Conservation (phyloP, 1,284 basidiomycete genomes). For the Trichosporon ovoides region DNA sequence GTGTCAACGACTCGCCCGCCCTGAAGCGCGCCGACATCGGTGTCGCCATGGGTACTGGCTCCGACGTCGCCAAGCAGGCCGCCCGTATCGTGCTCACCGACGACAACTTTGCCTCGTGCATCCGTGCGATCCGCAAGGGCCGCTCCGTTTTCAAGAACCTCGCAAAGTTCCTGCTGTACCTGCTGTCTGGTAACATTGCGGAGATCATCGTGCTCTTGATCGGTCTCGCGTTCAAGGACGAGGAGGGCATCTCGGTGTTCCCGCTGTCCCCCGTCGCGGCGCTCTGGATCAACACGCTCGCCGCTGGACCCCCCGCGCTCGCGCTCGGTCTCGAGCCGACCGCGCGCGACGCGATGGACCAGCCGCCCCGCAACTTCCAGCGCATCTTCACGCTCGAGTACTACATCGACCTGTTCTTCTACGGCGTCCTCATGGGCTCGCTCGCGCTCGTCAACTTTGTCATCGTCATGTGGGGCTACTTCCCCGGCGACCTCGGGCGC, state of each 20-base stretch:
- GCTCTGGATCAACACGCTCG: conserved; percentile 56
- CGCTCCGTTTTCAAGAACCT: conserved; percentile 54
- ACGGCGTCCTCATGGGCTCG: conserved; percentile 61
- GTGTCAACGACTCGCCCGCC: conserved; percentile 59
- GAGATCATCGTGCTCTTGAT: conserved; percentile 60
- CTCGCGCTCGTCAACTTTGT: conserved; percentile 55
- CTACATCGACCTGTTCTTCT: conserved; percentile 58
- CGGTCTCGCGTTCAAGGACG: conserved; percentile 64
- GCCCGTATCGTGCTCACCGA: conserved; percentile 63
- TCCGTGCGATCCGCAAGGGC: conserved; percentile 62
- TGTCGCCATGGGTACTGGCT: conserved; percentile 68
- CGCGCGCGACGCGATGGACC: conserved; percentile 57
- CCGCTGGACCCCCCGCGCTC: conserved; percentile 57
- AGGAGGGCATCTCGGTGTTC: conserved; percentile 57
- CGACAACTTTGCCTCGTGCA: conserved; percentile 68
- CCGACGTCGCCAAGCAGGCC: conserved; percentile 60
- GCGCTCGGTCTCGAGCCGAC: conserved; percentile 61
- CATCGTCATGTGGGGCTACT: conserved; percentile 55
- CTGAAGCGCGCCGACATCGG: conserved; percentile 59
- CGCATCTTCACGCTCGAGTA: conserved; percentile 55
- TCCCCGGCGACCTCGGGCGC: conserved; percentile 52
- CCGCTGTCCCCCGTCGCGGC: conserved; percentile 63
- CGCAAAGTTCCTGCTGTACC: conserved; percentile 51
- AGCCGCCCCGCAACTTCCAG: conserved; percentile 54
- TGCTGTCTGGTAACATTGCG: conserved; percentile 58